These are phyloP conservation scores for Penicillium oxalicum DNA, from an alignment of 2,329 filamentous ascomycete species.

Conservation along the genomic window DNA sequence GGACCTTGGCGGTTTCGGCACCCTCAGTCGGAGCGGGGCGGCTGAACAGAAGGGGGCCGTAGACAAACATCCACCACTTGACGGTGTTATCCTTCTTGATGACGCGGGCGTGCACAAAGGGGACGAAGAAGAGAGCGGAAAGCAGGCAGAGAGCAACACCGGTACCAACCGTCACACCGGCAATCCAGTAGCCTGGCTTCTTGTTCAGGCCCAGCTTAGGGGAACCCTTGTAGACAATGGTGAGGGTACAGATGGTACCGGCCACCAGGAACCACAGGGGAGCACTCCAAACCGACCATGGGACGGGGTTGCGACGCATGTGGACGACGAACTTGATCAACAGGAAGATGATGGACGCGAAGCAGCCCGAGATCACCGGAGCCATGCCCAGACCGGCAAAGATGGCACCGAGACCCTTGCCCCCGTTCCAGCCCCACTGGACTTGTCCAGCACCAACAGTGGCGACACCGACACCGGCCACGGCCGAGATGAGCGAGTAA, in stretches of 20 bases:
- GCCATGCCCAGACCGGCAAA: conserved; percentile 61
- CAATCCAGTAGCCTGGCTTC: conserved; percentile 59
- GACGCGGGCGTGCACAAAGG: conserved; percentile 60
- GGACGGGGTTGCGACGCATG: conserved; percentile 63
- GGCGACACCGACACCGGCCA: conserved; percentile 64
- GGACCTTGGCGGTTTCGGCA: conserved; percentile 54
- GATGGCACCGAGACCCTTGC: conserved; percentile 64
- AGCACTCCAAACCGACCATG: conserved; percentile 66
- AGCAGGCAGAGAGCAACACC: conserved; percentile 56
- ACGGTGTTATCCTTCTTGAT: conserved; percentile 63
- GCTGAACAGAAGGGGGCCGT: conserved; percentile 59
- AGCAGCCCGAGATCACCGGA: conserved; percentile 59
- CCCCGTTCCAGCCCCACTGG: conserved; percentile 64
- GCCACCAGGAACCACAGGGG: conserved; percentile 75
- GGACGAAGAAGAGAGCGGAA: conserved; percentile 66
- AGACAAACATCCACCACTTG: conserved; percentile 57
- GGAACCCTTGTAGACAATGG: conserved; percentile 75
- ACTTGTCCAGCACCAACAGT: conserved; percentile 57
- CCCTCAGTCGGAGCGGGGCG: conserved; percentile 52
- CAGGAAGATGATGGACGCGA: conserved; percentile 64
- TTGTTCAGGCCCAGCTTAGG: conserved; percentile 60
- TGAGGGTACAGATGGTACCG: conserved; percentile 66
- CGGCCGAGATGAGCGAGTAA: conserved; percentile 63
- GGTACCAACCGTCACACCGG: conserved; percentile 58
- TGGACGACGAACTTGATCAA: conserved; percentile 68